Evolutionary conservation across 805 yeast species (phyloP), one percentile per base, ranked within the genome.

Genomic region (Starmerella roubikii): DNA sequence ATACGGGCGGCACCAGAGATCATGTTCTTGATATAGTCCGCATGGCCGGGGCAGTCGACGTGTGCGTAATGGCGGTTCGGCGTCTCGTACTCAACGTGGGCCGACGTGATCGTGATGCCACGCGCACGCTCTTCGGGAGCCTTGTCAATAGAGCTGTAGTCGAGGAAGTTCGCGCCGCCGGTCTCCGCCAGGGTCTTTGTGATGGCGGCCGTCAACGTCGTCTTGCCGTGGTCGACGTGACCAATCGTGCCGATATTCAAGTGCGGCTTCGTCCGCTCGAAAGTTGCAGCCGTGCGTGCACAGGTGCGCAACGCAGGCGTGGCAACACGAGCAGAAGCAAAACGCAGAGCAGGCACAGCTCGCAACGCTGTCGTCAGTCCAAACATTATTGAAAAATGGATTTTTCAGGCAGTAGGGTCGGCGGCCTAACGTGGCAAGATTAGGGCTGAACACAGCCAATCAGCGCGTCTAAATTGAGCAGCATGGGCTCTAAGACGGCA

Each of bases 61-160:
- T 86, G 96, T 54, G 97, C 88, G 59, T 86, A 86, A 65, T 88
- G 97, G 67, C 96, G 80, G 62, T 79, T 82, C 23, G 68, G 84
- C 47, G 97, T 88, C 65, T 84, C 93, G 67, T 86, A 88, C 67
- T 88, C 96, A 57, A 86, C 96, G 62, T 88, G 97, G 40, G 97
- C 96, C 51, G 95, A 79, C 42, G 95, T 83, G 60, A 88, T 88
- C 49, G 98, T 88, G 65, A 88, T 88, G 76, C 98, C 98, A 72
- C 98, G 84, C 42, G 94, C 96, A 69, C 94, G 81, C 72, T 91
- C 97, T 69, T 88, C 97, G 51, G 97, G 97, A 34, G 97, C 97
- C 66, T 82, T 81, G 67, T 88, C 97, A 56, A 88, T 91, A 46
- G 95, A 62, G 38, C 82, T 71, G 61, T 91, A 91, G 63, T 91